Evolutionary conservation across 2,329 filamentous ascomycete species (phyloP).

Genomic region (Exophiala oligosperma): DNA sequence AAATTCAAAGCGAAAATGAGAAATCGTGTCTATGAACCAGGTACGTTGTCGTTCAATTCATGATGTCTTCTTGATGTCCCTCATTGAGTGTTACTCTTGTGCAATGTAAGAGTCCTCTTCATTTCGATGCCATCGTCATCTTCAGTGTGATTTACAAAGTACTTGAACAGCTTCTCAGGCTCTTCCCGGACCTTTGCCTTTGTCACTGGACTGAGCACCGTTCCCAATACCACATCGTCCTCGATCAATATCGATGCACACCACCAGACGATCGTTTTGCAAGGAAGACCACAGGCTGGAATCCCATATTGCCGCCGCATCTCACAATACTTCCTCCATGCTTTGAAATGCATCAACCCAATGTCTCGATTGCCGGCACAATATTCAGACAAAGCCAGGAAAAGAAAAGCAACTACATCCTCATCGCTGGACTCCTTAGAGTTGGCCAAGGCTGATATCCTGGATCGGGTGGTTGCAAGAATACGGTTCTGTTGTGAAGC

Average conservation of each 20-base stretch:
- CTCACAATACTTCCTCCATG: constrained; percentile 24
- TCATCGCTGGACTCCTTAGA: constrained; percentile 16
- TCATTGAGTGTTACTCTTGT: too few relatives aligned
- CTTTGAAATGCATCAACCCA: constrained; percentile 22
- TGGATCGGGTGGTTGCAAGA: constrained; percentile 18
- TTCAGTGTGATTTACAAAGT: constrained; percentile 11
- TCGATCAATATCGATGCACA: constrained; percentile 20
- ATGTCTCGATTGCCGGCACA: constrained; percentile 17
- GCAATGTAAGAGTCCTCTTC: too few relatives aligned
- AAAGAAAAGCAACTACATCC: constrained; percentile 22
- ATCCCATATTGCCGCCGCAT: constrained; percentile 14
- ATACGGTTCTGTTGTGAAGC: constrained; percentile 20
- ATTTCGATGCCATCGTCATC: too few relatives aligned
- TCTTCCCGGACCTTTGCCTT: constrained; percentile 14
- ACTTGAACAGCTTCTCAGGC: constrained; percentile 19
- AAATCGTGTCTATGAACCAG: too few relatives aligned
- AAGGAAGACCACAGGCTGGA: constrained; percentile 15
- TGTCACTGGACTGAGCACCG: constrained; percentile 15
- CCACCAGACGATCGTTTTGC: constrained; percentile 25
- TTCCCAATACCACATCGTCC: constrained; percentile 14
- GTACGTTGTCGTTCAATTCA: too few relatives aligned
- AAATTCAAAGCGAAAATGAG: too few relatives aligned
- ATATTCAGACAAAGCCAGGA: constrained; percentile 21
- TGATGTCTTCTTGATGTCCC: too few relatives aligned
- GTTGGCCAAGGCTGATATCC: constrained; percentile 19